These are phyloP conservation scores for Metschnikowia kofuensis DNA, from an alignment of 805 yeast species.

Conservation along the genomic window DNA sequence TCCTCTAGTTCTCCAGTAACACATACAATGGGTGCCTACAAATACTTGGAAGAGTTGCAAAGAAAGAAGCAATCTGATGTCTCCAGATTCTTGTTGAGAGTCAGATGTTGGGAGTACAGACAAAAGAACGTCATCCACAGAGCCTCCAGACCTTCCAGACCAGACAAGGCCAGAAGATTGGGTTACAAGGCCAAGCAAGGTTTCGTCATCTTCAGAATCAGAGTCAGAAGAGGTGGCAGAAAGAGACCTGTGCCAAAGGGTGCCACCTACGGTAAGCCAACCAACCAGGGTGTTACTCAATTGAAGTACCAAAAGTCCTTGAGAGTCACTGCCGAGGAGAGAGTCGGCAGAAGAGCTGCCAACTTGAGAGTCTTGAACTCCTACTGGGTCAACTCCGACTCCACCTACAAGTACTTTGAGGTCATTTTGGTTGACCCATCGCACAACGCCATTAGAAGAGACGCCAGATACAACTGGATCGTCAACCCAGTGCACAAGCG, in stretches of 20 bases:
- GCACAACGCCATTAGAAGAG: slow-evolving; percentile 99
- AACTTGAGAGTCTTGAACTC: slow-evolving; percentile 99
- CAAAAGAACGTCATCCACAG: slow-evolving; percentile 98
- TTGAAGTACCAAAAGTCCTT: slow-evolving; percentile 98
- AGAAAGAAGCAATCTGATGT: slow-evolving; percentile 99
- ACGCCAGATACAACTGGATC: slow-evolving; percentile 99
- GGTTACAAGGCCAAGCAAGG: slow-evolving; percentile 99
- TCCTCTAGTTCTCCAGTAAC: background rate
- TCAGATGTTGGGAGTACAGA: slow-evolving; percentile 99
- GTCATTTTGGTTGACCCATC: slow-evolving; percentile 96
- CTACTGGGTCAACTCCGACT: slow-evolving; percentile 99
- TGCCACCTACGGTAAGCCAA: slow-evolving; percentile 99
- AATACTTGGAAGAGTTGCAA: slow-evolving; percentile 97
- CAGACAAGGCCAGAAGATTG: slow-evolving; percentile 99
- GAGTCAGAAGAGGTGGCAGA: slow-evolving; percentile 99
- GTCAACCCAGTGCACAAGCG: slow-evolving; percentile 99
- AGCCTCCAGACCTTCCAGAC: slow-evolving; percentile 97
- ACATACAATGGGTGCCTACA: slow-evolving; percentile 96
- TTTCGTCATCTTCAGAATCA: slow-evolving; percentile 95
- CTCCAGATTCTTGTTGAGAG: slow-evolving; percentile 96
- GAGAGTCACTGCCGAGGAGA: slow-evolving; percentile 99
- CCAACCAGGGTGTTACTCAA: slow-evolving; percentile 99
- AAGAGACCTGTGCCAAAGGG: slow-evolving; percentile 99
- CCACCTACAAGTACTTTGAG: slow-evolving; percentile 99
- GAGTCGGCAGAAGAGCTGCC: slow-evolving; percentile 98